Evolutionary conservation across 2,329 filamentous ascomycete genomes (phyloP), one percentile per base, ranked within the genome.

Genomic region (Orbilia ellipsospora): DNA sequence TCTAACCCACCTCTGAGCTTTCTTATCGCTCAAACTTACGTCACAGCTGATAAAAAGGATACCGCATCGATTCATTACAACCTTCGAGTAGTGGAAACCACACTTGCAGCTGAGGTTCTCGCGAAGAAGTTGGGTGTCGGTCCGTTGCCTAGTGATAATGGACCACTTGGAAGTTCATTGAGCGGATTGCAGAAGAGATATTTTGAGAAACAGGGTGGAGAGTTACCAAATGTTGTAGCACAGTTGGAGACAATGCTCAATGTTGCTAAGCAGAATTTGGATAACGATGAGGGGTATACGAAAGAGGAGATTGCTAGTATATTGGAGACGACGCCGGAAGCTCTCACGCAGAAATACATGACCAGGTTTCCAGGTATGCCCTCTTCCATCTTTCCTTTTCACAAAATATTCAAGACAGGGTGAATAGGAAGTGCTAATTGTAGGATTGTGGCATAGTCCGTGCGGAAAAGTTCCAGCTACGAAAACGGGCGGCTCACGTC

Each of bases 51-150:
- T 85, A 99, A 99, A 84, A 92, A 95, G 81, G 91, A 94, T 77
- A 97, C 94, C 0, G 95, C 91, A 0, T 94, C 94, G 0, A 90
- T 96, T 77, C 93, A 94, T 86, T 99, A 98, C 86, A 99, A 99
- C 82, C 88, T 99, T 23, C 91, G 95, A 28, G 95, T 99, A 0
- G 95, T 97, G 44, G 95, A 99, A 83, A 96, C 93, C 84, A 95
- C 91, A 64, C 87, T 99, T 36, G 95, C 95, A 2, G 93, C 95
- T 2, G 84, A 87, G 15, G 86, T 90, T 31, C 83, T 91, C 1
- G 86, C 88, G 48, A 89, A 88, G 79, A 85, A 86, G 48, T 85
- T 89, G 75, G 84, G 84, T 1, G 80, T 90, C 42, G 89, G 88
- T 0, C 82, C 84, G 31, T 88, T 98, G 0, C 90, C 92, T 16